Conservation (phyloP, 345 rosid species). For the Aurinia saxatilis region DNA sequence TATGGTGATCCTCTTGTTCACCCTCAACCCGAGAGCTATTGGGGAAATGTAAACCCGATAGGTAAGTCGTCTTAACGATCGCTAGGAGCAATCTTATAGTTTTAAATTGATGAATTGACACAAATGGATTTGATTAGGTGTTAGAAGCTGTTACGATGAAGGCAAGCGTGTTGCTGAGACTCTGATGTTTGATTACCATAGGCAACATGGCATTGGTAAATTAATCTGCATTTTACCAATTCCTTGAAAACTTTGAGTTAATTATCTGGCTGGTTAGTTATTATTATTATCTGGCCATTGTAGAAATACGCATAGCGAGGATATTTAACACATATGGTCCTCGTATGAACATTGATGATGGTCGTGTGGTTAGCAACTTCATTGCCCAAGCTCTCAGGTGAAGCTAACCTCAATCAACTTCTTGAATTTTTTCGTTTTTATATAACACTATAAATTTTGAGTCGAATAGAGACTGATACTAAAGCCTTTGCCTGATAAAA, state of each 20-base stretch:
- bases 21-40: slow-evolving; percentile 82
- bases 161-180: slow-evolving; percentile 96
- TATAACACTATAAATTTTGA: not conserved
- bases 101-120: not conserved
- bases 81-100: not conserved
- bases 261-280: not conserved
- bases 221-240: not conserved
- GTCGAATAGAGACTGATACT: not conserved
- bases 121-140: slow-evolving; percentile 37
- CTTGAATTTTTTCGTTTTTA: not conserved
- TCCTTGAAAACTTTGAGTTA: not conserved
- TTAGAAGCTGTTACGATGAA: slow-evolving; percentile 92
- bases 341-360: slow-evolving; percentile 93
- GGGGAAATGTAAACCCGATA: slow-evolving; percentile 98
- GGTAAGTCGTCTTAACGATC: slow-evolving; percentile 32
- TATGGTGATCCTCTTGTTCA: slow-evolving; percentile 93
- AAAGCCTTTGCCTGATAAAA: not conserved
- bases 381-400: slow-evolving; percentile 95
- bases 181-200: slow-evolving; percentile 89
- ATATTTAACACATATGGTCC: slow-evolving; percentile 97
- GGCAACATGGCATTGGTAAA: slow-evolving; percentile 91
- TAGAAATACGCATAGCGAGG: slow-evolving; percentile 83
- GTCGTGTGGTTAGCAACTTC: slow-evolving; percentile 97
- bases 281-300: not conserved
- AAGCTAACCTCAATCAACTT: not conserved